Evolutionary conservation across 2,329 filamentous ascomycete genomes (phyloP).

Genomic region (Fusarium continuum): DNA sequence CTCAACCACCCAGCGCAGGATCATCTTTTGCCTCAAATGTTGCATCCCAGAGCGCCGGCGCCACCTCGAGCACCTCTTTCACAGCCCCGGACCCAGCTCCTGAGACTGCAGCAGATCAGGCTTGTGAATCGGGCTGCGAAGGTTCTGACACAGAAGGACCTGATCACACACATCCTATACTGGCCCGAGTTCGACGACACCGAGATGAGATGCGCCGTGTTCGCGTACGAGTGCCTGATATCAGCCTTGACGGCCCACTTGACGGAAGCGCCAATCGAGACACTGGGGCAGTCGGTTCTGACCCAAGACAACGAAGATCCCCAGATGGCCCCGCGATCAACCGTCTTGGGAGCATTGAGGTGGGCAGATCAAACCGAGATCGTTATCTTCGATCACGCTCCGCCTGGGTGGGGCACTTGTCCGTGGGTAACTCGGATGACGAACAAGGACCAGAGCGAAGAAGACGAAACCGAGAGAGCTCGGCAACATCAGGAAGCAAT

Average conservation of each 20-base stretch:
- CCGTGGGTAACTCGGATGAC: constrained; percentile 43
- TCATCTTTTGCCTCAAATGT: constrained; percentile 80
- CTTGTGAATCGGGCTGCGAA: constrained; percentile 64
- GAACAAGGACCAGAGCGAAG: constrained; percentile 34
- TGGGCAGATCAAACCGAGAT: constrained; percentile 2
- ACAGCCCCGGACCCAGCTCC: constrained; percentile 49
- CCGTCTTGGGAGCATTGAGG: background rate
- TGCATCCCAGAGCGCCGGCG: constrained; percentile 53
- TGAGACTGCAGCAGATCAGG: constrained; percentile 50
- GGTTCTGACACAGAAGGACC: constrained; percentile 65
- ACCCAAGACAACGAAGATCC: constrained; percentile 15
- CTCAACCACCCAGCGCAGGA: constrained; percentile 79
- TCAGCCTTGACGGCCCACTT: constrained; percentile 25
- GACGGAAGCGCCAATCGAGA: constrained; percentile 8
- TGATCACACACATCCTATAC: constrained; percentile 50
- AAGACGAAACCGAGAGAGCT: constrained; percentile 33
- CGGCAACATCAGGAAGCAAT: constrained; percentile 28
- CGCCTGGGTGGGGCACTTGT: constrained; percentile 42
- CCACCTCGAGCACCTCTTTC: constrained; percentile 55
- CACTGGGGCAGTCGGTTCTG: constrained; percentile 18
- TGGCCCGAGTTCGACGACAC: constrained; percentile 25
- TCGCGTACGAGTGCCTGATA: constrained; percentile 30
- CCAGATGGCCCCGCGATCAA: constrained; percentile 11
- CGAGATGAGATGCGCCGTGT: constrained; percentile 25
- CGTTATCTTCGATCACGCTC: constrained; percentile 12